phyloP scores from a whole-genome alignment of 2,329 filamentous ascomycete genomes.

The Eutypella sp. region DNA sequence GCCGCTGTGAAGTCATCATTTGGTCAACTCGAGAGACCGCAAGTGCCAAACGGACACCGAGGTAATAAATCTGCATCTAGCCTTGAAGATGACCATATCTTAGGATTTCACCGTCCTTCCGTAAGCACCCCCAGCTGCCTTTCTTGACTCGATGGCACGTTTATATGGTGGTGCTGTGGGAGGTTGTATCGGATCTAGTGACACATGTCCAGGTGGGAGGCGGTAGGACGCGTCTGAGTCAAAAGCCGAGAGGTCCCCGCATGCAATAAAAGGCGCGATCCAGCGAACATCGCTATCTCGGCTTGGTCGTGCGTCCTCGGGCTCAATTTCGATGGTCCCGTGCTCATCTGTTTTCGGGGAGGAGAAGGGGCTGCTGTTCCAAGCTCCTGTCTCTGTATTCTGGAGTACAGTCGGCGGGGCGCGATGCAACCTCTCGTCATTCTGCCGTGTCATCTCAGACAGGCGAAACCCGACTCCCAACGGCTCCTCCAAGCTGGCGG shows the following conservation, averaged over 20 bases:
- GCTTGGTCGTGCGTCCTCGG: conserved; percentile 40
- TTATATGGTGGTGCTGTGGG: conserved; percentile 96
- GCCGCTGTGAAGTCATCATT: too few species aligned
- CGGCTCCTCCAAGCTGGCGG: conserved; percentile 69
- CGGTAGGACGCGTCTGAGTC: conserved; percentile 94
- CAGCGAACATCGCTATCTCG: conserved; percentile 54
- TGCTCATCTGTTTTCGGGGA: conserved; percentile 19
- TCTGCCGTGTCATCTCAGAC: conserved; percentile 43
- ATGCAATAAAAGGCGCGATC: conserved; percentile 96
- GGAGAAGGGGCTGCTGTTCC: conserved; percentile 29
- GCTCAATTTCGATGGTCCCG: conserved; percentile 42
- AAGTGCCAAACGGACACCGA: too few species aligned
- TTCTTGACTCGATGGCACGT: conserved; percentile 78
- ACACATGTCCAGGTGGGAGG: conserved; percentile 79
- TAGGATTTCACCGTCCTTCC: conserved; percentile 50
- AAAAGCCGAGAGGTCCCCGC: conserved; percentile 88
- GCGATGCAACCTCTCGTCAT: conserved; percentile 34
- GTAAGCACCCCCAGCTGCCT: conserved; percentile 69
- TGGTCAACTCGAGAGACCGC: too few species aligned
- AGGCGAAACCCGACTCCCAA: conserved; percentile 60
- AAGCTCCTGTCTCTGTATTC: conserved; percentile 38
- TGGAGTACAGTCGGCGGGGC: conserved; percentile 41
- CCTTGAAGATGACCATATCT: background rate
- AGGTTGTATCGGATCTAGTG: conserved; percentile 87
- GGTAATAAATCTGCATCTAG: too few species aligned